Evolutionary conservation across 345 rosid species (phyloP).

Genomic region (Durio zibethinus): DNA sequence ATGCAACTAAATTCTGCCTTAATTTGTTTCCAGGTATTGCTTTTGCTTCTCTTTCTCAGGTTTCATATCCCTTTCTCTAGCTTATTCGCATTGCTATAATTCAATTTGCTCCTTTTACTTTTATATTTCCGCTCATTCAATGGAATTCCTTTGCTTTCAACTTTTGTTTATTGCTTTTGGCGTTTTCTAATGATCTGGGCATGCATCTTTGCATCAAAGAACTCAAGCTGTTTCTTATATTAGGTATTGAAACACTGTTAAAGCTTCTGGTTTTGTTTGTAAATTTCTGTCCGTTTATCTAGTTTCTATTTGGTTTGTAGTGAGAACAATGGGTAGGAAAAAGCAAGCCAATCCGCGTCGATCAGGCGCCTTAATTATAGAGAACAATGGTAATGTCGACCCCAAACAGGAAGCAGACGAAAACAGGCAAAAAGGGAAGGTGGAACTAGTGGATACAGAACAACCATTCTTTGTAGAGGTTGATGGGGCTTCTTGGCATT

Average conservation of each 20-base stretch:
- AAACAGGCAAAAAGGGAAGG: conserved; percentile 18
- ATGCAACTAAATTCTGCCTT: not conserved
- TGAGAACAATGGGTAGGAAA: conserved; percentile 69
- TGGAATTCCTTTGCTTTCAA: not conserved
- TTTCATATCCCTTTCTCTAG: not conserved
- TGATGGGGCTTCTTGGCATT: conserved; percentile 39
- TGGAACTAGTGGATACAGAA: conserved; percentile 26
- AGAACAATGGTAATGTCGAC: conserved; percentile 24
- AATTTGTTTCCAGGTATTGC: not conserved
- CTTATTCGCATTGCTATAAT: not conserved
- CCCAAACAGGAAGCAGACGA: conserved; percentile 22
- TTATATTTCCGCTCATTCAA: not conserved
- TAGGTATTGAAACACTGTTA: not conserved
- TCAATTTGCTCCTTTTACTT: not conserved
- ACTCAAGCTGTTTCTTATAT: not conserved
- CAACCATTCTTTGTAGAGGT: conserved; percentile 57
- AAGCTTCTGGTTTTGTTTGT: conserved; percentile 7
- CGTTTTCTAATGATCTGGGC: not conserved
- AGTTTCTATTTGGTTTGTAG: conserved; percentile 28
- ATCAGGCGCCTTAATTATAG: conserved; percentile 46
- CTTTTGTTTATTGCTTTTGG: not conserved
- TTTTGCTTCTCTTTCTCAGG: not conserved
- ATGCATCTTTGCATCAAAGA: not conserved
- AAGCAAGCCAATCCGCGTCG: conserved; percentile 77
- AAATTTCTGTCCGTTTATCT: conserved; percentile 2